Conservation (phyloP, 495 filamentous ascomycete species). For the Staphylotrichum tortipilum region DNA sequence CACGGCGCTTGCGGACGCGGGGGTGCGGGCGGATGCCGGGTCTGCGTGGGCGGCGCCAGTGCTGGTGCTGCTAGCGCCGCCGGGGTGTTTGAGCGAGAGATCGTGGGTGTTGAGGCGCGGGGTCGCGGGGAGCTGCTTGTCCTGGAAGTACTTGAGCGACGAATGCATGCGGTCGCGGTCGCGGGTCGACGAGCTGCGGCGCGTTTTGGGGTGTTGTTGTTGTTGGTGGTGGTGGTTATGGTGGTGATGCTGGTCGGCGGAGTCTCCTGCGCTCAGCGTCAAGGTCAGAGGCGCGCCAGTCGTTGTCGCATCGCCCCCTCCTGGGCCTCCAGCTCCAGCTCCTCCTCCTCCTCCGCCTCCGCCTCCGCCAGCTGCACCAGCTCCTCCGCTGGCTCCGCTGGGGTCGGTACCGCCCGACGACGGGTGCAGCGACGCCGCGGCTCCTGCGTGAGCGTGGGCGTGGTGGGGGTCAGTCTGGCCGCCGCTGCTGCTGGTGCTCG, state of each 20-base stretch:
- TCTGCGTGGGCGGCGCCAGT: too few species aligned
- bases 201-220: constrained; percentile 3
- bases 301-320: background rate
- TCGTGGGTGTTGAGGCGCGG: constrained; percentile 28
- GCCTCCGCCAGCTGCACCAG: too few species aligned
- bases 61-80: constrained; percentile 21
- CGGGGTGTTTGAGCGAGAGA: constrained; percentile 17
- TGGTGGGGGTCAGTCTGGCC: constrained; percentile 12
- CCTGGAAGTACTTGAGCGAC: constrained; percentile 21
- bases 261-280: constrained; percentile 4
- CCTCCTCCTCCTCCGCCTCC: too few species aligned
- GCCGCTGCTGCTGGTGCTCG: constrained; percentile 26
- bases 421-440: constrained; percentile 15
- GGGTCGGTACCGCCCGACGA: constrained; percentile 7
- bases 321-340: too few species aligned
- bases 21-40: constrained; percentile 22
- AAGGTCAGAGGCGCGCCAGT: background rate
- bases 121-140: constrained; percentile 31
- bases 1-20: constrained; percentile 13
- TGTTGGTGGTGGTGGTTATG: constrained; percentile 8
- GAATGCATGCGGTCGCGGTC: constrained; percentile 28
- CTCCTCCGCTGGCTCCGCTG: constrained; percentile 8
- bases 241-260: constrained; percentile 2
- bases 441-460: constrained; percentile 5
- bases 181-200: constrained; percentile 11